These are phyloP conservation scores for Plectosphaerella cucumerina DNA, from an alignment of 2,329 filamentous ascomycete genomes.

Conservation along the genomic window DNA sequence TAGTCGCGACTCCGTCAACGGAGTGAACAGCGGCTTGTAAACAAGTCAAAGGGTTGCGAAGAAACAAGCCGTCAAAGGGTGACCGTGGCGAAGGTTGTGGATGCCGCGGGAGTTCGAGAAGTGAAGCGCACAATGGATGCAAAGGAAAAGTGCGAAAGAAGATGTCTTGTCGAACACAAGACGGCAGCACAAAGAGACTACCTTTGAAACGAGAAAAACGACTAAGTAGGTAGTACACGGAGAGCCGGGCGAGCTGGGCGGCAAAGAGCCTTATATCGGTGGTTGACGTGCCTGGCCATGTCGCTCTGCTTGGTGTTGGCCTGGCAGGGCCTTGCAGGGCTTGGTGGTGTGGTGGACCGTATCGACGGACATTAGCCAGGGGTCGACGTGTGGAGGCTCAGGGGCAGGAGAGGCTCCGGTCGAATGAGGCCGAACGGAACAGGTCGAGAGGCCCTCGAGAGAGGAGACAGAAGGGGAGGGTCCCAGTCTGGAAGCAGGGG, in stretches of 20 bases:
- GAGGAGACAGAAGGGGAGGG: not conserved
- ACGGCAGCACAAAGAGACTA: not conserved
- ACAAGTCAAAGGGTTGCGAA: not conserved
- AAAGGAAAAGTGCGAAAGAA: not conserved
- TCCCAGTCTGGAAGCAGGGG: not conserved
- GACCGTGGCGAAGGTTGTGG: not conserved
- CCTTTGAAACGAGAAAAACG: not conserved
- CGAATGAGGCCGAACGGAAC: not conserved
- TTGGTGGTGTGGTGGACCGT: not conserved
- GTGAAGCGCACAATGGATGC: not conserved
- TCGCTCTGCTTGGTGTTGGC: not conserved
- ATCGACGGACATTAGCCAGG: conserved; percentile 1
- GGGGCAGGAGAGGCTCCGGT: not conserved
- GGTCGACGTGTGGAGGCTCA: not conserved
- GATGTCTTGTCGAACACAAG: not conserved
- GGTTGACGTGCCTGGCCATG: not conserved
- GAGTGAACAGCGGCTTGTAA: not conserved
- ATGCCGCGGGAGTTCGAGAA: not conserved
- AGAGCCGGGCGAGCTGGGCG: not conserved
- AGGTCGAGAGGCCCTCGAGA: not conserved
- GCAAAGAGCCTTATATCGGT: not conserved
- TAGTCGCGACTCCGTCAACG: conserved; percentile 3
- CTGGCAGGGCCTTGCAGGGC: not conserved
- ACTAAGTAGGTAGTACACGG: not conserved
- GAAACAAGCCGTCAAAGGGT: not conserved